Percentiles rank a stretch among this genome's conserved stretches.
Conservation (phyloP, 495 filamentous ascomycete species). For the Xeromyces bisporus region DNA sequence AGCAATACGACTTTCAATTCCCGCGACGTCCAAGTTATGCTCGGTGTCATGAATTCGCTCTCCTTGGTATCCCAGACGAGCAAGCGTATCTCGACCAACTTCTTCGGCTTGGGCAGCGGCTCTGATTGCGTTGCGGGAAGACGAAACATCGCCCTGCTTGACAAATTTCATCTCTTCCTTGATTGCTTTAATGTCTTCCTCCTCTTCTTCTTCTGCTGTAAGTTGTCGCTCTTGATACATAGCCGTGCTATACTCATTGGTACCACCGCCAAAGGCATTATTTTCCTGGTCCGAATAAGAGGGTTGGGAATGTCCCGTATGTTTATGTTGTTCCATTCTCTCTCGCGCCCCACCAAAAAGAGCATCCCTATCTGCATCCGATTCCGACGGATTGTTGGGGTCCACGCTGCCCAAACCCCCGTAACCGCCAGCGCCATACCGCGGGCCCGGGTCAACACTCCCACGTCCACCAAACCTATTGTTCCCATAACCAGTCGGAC, state of each 20-base stretch:
- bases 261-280: slow-evolving; percentile 26
- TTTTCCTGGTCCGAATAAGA: slow-evolving; percentile 25
- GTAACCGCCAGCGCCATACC: slow-evolving; percentile 51
- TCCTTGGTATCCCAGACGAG: slow-evolving; percentile 53
- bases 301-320: slow-evolving; percentile 21
- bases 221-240: slow-evolving; percentile 49
- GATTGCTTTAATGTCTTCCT: slow-evolving; percentile 47
- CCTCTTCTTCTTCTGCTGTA: slow-evolving; percentile 57
- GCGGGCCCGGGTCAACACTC: slow-evolving; percentile 18
- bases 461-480: slow-evolving; percentile 40
- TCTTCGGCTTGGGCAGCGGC: slow-evolving; percentile 54
- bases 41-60: slow-evolving; percentile 68
- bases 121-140: slow-evolving; percentile 50
- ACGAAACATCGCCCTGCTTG: slow-evolving; percentile 58
- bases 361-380: slow-evolving; percentile 41
- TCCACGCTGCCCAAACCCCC: slow-evolving; percentile 45
- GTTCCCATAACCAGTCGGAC: slow-evolving; percentile 45
- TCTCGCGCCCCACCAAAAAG: slow-evolving; percentile 50
- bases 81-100: slow-evolving; percentile 50
- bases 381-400: slow-evolving; percentile 32
- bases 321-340: slow-evolving; percentile 26
- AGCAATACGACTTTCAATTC: slow-evolving; percentile 50
- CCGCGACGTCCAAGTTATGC: slow-evolving; percentile 51
- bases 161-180: slow-evolving; percentile 61
- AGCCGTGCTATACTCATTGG: slow-evolving; percentile 38